phyloP scores from a whole-genome alignment of 345 rosid species.

The Dovyalis caffra region DNA sequence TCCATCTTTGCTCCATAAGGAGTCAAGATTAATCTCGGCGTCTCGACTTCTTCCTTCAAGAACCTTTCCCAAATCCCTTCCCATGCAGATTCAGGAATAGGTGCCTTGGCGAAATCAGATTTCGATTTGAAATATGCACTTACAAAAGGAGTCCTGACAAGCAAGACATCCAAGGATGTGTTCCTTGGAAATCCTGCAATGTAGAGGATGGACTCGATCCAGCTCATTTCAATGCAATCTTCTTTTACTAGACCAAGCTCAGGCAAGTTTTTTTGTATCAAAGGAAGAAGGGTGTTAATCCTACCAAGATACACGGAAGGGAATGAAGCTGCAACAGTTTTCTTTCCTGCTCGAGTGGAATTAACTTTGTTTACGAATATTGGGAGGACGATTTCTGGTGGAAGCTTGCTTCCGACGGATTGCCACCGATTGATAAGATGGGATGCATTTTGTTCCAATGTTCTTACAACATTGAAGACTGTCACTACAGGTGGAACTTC shows the following conservation, averaged over 20 bases:
- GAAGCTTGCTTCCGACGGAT: background rate
- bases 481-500: slow-evolving; percentile 6
- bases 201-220: slow-evolving; percentile 46
- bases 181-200: slow-evolving; percentile 28
- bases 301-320: slow-evolving; percentile 22
- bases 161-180: slow-evolving; percentile 23
- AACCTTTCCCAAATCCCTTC: slow-evolving; percentile 33
- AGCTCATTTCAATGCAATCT: no score
- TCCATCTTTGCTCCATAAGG: no score
- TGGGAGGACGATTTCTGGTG: background rate
- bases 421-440: slow-evolving; percentile 4
- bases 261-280: slow-evolving; percentile 26
- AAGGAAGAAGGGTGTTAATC: slow-evolving; percentile 11
- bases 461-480: background rate
- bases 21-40: no score
- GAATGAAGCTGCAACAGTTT: background rate
- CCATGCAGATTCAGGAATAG: slow-evolving; percentile 24
- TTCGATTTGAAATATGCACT: slow-evolving; percentile 30
- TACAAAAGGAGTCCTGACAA: slow-evolving; percentile 1
- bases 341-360: background rate
- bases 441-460: background rate
- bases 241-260: slow-evolving; percentile 40
- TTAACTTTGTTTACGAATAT: background rate
- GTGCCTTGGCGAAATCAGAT: slow-evolving; percentile 31
- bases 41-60: slow-evolving; percentile 7